Percentiles rank a stretch among this genome's conserved stretches.
These are phyloP conservation scores for Adiantum capillusveneris DNA, from an alignment of 75 land plant species.

Conservation along the genomic window DNA sequence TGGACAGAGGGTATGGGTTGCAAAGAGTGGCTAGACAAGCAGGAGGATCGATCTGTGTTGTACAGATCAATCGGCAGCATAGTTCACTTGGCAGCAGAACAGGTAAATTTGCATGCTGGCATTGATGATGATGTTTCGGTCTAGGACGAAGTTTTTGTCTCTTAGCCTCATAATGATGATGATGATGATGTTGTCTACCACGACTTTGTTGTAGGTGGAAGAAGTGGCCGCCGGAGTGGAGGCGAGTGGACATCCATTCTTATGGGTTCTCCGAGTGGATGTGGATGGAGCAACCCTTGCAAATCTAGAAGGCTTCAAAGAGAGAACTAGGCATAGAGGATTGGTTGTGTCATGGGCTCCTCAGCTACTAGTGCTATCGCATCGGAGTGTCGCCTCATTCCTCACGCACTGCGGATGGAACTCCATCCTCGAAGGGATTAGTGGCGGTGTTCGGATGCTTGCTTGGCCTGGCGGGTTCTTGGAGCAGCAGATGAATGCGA, in stretches of 20 bases:
- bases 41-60: too few relatives aligned
- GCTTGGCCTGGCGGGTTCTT: slow-evolving; percentile 2
- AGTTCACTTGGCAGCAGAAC: too few relatives aligned
- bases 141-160: too few relatives aligned
- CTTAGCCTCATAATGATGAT: too few relatives aligned
- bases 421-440: background rate
- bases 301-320: background rate
- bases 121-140: too few relatives aligned
- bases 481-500: background rate
- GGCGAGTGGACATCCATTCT: background rate
- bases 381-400: background rate
- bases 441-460: background rate
- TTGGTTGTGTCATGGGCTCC: slow-evolving; percentile 8
- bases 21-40: background rate
- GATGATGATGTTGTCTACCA: too few relatives aligned
- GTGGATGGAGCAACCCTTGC: background rate
- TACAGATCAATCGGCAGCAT: background rate
- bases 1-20: background rate
- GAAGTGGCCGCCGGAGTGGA: too few relatives aligned
- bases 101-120: too few relatives aligned
- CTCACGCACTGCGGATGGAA: background rate
- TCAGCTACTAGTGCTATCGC: background rate
- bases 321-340: too few relatives aligned
- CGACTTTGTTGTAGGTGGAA: background rate
- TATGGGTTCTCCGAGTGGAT: background rate